Base-by-base conservation (phyloP, 2,329 filamentous ascomycete genomes). In the Lachnum nothofagi region DNA sequence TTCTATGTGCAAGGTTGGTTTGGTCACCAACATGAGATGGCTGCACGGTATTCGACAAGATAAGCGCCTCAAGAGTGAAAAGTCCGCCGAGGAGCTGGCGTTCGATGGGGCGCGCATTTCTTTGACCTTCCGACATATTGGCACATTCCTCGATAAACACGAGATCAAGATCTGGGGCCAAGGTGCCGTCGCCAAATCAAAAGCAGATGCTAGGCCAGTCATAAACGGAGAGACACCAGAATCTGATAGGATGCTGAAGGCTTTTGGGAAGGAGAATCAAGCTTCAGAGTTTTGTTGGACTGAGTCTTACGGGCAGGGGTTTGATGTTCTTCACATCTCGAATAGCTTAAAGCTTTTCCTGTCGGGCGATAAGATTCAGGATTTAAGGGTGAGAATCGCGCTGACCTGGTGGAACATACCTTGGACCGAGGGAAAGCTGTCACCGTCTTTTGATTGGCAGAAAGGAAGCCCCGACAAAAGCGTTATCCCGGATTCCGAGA, bases 11-110 rank as follows among this genome's bases (percentile, higher is more conserved):
- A 77, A 86, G 40, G 84, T 97, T 67, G 91, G 91, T 3, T 73
- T 89, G 16, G 66, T 73, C 33, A 95, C 90, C 1, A 98, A 98
- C 63, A 81, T 78, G 69, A 78, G 82, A 58, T 97, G 91, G 88
- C 77, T 96, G 9, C 93, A 98, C 69, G 83, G 83, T n/a, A 96
- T 98, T 64, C 83, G 86, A 42, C 82, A 86, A 37, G 93, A 98
- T 68, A 94, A 91, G 65, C 81, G 93, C 22, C 71, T 78, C 0
- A 68, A 73, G 1, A 69, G 72, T 1, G 85, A 91, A 56, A 91
- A 91, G 66, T 75, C 78, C 0, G 58, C 72, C 0, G 78, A 79
- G 5, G 91, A 97, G 65, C 76, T 82, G 34, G 85, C 86, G 0
- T 89, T 80, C 61, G 73, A 72, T 5, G 86, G 90, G 5, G 82